phyloP scores from a whole-genome alignment of 176 grass and related monocot species.

The Oropetium thomaeum region DNA sequence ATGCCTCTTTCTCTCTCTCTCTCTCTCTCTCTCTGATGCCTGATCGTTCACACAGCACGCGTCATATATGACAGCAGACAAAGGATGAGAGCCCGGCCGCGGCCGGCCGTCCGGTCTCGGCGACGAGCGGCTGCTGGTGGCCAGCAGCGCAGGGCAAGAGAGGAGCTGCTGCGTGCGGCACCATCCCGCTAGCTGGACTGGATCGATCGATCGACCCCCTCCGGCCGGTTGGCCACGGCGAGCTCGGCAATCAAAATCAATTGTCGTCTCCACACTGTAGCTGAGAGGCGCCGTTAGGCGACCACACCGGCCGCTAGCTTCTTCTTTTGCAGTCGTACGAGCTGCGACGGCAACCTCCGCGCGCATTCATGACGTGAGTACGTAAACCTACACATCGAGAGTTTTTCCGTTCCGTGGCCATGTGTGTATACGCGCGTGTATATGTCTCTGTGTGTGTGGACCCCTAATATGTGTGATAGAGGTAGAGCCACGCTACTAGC shows the following conservation, averaged over 20 bases:
- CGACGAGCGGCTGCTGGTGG: background rate
- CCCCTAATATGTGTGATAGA: no score
- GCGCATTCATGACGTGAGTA: conserved; percentile 1
- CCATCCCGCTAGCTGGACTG: no score
- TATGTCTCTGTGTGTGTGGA: no score
- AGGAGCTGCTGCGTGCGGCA: no score
- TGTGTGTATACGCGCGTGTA: no score
- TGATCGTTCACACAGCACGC: conserved; percentile 21
- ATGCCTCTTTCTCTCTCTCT: no score
- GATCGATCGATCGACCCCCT: background rate
- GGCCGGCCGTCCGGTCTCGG: no score
- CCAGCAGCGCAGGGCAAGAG: no score
- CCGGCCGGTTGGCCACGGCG: conserved; percentile 5
- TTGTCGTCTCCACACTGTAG: background rate
- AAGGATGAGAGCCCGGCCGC: background rate
- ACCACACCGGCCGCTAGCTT: background rate
- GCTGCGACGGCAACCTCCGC: background rate
- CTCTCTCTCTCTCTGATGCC: background rate
- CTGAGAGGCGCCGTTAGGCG: conserved; percentile 21
- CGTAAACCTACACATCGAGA: background rate
- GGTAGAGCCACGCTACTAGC: no score
- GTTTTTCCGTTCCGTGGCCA: background rate
- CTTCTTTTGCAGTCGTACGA: background rate
- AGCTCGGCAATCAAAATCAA: conserved; percentile 2
- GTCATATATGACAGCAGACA: background rate